These are phyloP conservation scores for Trichoderma endophyticum DNA, from an alignment of 2,329 filamentous ascomycete species.

Conservation along the genomic window DNA sequence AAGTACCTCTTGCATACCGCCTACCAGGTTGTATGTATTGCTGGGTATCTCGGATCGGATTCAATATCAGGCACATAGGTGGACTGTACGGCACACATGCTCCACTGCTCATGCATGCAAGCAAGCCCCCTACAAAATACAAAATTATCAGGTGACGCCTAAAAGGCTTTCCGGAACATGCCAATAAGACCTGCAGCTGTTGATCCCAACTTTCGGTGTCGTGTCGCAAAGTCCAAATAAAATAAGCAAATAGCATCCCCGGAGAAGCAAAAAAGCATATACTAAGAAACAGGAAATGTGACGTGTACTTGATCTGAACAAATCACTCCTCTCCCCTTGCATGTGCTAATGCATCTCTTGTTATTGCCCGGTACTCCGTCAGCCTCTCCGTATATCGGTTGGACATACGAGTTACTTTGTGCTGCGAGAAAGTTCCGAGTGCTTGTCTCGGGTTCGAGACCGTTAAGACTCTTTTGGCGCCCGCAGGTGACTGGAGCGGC, in stretches of 20 bases:
- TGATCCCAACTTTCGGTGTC: background rate
- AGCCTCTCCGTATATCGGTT: background rate
- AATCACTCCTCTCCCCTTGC: background rate
- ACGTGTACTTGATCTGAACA: background rate
- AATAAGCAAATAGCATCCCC: background rate
- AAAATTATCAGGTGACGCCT: background rate
- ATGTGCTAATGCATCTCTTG: background rate
- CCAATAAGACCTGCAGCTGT: background rate
- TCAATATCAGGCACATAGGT: background rate
- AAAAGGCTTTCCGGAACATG: background rate
- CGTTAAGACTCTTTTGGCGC: background rate
- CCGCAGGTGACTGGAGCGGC: background rate
- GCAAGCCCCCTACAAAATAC: background rate
- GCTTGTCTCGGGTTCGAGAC: conserved; percentile 7
- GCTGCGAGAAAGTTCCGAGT: background rate
- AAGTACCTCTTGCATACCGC: background rate
- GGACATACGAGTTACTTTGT: background rate
- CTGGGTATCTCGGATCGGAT: background rate
- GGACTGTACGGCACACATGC: background rate
- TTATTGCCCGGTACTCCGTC: background rate
- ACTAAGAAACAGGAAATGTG: background rate
- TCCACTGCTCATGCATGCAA: background rate
- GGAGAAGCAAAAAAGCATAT: background rate
- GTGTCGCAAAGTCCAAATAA: background rate
- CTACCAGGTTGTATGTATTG: background rate